Evolutionary conservation across 768 basidiomycete species (phyloP).

Genomic region (Austroboletus festivus): DNA sequence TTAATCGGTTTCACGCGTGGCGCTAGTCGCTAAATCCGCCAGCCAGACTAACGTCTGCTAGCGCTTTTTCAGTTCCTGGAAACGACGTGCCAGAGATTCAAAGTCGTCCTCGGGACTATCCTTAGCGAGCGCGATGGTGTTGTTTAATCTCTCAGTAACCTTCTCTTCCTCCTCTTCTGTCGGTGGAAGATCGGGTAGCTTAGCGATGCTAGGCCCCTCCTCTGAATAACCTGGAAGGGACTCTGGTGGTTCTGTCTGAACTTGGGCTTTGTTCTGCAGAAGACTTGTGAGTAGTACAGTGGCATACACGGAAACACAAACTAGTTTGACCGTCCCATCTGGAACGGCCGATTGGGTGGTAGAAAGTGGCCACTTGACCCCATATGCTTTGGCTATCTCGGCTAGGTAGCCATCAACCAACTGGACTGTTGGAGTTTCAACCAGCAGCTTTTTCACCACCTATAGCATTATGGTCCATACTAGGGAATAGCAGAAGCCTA

Average conservation of each 20-base stretch:
- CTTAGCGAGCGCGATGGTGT: conserved; percentile 5
- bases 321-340: conserved; percentile 39
- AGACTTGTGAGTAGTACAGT: conserved; percentile 2
- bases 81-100: conserved; percentile 71
- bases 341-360: conserved; percentile 21
- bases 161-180: conserved; percentile 45
- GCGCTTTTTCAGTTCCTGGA: conserved; percentile 84
- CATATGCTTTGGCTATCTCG: conserved; percentile 89
- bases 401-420: conserved; percentile 85
- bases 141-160: conserved; percentile 6
- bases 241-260: conserved; percentile 10
- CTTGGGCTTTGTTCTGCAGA: conserved; percentile 8
- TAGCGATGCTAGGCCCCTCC: conserved; percentile 25
- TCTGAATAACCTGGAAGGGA: conserved; percentile 29
- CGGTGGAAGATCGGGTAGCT: conserved; percentile 51
- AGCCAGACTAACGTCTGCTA: conserved; percentile 28
- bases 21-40: background rate
- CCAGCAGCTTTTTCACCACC: conserved; percentile 72
- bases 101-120: conserved; percentile 60
- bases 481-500: background rate
- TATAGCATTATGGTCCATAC: conserved; percentile 4
- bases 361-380: conserved; percentile 61
- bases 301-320: conserved; percentile 22
- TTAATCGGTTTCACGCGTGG: conserved; percentile 6
- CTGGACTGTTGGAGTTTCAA: conserved; percentile 64